Evolutionary conservation across 2,329 filamentous ascomycete genomes (phyloP).

Genomic region (Cryphonectria nitschkei): DNA sequence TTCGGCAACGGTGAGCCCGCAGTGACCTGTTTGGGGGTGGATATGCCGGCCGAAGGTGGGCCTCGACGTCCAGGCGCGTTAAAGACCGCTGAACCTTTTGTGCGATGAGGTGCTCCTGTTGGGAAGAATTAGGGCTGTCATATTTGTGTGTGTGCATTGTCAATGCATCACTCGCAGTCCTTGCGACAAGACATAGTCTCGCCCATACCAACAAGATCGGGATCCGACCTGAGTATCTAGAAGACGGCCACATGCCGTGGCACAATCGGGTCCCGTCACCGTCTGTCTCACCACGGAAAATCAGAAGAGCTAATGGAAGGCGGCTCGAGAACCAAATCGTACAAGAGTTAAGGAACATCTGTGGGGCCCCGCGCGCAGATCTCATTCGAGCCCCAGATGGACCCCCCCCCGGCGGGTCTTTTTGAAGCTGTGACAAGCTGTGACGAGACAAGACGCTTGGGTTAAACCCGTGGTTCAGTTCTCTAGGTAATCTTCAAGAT

Average conservation of each 20-base stretch:
- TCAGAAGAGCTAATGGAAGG: neutral
- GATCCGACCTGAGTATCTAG: neutral
- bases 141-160: neutral
- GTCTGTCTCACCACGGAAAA: neutral
- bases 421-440: constrained; percentile 8
- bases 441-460: neutral
- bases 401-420: too few relatives aligned
- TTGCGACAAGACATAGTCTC: neutral
- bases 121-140: neutral
- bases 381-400: neutral
- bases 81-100: neutral
- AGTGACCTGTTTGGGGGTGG: neutral
- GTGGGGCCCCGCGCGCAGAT: constrained; percentile 3
- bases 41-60: neutral
- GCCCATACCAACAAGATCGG: neutral
- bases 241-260: neutral
- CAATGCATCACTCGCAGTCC: neutral
- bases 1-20: neutral
- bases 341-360: neutral
- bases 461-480: neutral
- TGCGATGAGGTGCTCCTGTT: neutral
- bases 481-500: neutral
- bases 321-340: neutral
- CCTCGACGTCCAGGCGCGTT: neutral
- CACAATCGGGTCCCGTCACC: neutral